Conservation (phyloP, 2,329 filamentous ascomycete genomes). For the Myriosclerotinia duriaeana region DNA sequence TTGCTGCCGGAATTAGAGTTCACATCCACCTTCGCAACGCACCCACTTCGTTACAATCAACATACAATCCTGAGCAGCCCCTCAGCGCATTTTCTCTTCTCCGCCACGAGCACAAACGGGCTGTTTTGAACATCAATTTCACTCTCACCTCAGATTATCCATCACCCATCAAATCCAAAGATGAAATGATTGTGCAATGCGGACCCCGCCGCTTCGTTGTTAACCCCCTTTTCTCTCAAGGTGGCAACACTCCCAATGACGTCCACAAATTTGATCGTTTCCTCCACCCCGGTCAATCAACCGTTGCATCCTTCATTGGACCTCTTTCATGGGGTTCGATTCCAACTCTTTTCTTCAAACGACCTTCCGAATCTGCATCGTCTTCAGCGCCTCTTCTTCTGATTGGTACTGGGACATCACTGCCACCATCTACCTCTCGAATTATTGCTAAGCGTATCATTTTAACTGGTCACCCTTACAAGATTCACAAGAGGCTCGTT, state of each 20-base stretch:
- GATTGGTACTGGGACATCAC: conserved; percentile 81
- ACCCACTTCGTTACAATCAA: conserved; percentile 53
- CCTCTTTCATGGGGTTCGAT: conserved; percentile 92
- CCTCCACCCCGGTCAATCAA: conserved; percentile 85
- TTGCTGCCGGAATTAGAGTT: conserved; percentile 79
- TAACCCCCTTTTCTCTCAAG: conserved; percentile 85
- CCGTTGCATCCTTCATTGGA: conserved; percentile 84
- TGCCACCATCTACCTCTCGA: conserved; percentile 72
- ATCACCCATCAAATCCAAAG: conserved; percentile 82
- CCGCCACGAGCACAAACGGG: conserved; percentile 92
- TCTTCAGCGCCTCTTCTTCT: conserved; percentile 61
- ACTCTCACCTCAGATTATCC: conserved; percentile 76
- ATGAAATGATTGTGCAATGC: conserved; percentile 87
- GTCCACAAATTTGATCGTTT: conserved; percentile 96
- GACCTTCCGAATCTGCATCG: conserved; percentile 46
- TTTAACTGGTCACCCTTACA: conserved; percentile 92
- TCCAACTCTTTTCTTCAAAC: conserved; percentile 84
- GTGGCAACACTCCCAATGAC: conserved; percentile 90
- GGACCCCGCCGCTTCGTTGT: conserved; percentile 83
- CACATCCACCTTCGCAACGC: conserved; percentile 69
- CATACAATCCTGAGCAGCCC: conserved; percentile 57
- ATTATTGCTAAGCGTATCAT: conserved; percentile 93
- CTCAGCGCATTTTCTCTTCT: conserved; percentile 81
- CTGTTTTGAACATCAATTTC: conserved; percentile 85
- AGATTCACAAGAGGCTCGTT: conserved; percentile 97